Evolutionary conservation across 2,329 filamentous ascomycete genomes (phyloP).

Genomic region (Cercospora citrullina): DNA sequence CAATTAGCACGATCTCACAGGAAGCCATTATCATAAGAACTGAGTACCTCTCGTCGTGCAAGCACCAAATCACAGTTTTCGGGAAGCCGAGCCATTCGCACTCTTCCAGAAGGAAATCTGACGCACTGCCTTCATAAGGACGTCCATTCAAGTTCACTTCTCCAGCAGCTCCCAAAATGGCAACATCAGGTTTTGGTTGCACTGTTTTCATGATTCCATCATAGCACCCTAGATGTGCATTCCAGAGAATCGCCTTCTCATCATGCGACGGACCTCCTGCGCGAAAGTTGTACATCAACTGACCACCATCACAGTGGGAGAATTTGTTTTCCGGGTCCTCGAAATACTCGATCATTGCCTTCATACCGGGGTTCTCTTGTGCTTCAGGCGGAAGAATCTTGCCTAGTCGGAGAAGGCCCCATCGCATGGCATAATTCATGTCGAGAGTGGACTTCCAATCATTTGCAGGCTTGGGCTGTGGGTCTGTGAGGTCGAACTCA

Average conservation of each 20-base stretch:
- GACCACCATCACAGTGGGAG: neutral
- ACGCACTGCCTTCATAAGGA: neutral
- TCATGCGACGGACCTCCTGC: neutral
- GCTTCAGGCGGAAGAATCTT: neutral
- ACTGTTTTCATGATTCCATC: neutral
- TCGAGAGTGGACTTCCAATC: neutral
- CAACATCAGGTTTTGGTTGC: neutral
- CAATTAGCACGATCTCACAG: neutral
- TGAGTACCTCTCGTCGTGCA: slow-evolving; percentile 1
- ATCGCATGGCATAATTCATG: neutral
- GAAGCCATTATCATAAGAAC: neutral
- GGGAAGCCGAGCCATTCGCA: neutral
- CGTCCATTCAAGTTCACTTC: neutral
- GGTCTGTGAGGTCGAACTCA: neutral
- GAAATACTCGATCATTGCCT: neutral
- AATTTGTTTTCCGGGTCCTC: neutral
- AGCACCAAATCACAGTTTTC: neutral
- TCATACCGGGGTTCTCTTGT: neutral
- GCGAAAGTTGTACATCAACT: neutral
- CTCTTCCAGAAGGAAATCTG: neutral
- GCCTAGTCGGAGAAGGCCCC: neutral
- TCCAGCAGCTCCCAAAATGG: neutral
- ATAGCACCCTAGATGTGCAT: neutral
- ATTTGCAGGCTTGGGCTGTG: neutral
- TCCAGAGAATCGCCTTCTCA: neutral